Percentiles rank a stretch among this genome's conserved stretches.
These are phyloP conservation scores for Talaromyces sp. DNA, from an alignment of 2,329 filamentous ascomycete genomes.

Conservation along the genomic window DNA sequence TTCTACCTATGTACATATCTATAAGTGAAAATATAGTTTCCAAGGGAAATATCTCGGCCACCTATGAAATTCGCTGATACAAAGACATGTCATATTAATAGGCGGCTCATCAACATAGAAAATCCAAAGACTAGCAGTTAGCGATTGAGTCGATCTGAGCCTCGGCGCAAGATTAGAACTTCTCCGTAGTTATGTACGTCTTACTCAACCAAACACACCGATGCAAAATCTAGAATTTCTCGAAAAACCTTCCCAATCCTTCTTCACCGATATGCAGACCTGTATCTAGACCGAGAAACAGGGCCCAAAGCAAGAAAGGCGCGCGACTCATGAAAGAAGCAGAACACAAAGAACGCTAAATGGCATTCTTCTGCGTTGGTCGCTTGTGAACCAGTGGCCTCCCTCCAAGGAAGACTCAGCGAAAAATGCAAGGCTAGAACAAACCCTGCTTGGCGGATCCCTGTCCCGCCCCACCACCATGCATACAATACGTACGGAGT, in stretches of 20 bases:
- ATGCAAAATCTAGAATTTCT: neutral
- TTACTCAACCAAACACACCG: neutral
- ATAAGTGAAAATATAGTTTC: neutral
- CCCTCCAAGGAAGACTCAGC: neutral
- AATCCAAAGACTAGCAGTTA: neutral
- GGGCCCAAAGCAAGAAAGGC: neutral
- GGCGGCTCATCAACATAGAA: neutral
- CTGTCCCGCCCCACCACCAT: constrained; percentile 1
- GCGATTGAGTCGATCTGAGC: neutral
- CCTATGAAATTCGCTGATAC: neutral
- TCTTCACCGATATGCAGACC: constrained; percentile 3
- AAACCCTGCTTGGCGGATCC: constrained; percentile 9
- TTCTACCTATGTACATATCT: no score
- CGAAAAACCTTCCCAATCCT: constrained; percentile 1
- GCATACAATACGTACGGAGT: constrained; percentile 15
- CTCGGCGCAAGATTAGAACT: neutral
- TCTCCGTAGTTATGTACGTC: no score
- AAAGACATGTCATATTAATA: neutral
- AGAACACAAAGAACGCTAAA: neutral
- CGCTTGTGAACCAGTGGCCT: constrained; percentile 13
- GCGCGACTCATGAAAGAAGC: neutral
- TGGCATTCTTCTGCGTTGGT: constrained; percentile 13
- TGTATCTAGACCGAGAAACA: no score
- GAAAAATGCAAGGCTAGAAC: constrained; percentile 6
- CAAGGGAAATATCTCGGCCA: neutral